Percentiles rank a stretch among this genome's conserved stretches.
Evolutionary conservation across 768 basidiomycete species (phyloP).

Genomic region (Calocybe gangraenosa): DNA sequence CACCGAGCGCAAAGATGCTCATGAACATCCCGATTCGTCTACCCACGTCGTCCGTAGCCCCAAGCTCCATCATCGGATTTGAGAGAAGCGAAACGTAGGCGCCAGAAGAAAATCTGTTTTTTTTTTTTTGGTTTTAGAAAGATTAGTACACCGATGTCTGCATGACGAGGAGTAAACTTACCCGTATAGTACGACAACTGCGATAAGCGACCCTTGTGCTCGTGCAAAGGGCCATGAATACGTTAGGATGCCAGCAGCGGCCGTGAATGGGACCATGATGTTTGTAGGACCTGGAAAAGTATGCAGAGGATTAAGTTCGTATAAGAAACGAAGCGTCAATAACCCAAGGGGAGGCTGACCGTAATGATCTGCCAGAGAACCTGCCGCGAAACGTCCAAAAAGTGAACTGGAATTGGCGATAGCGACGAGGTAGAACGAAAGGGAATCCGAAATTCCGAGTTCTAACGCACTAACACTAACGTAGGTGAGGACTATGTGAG

Average conservation of each 20-base stretch:
- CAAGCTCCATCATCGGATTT: constrained; percentile 59
- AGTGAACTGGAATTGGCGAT: constrained; percentile 66
- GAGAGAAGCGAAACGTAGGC: constrained; percentile 53
- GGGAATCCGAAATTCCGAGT: constrained; percentile 42
- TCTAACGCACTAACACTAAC: constrained; percentile 53
- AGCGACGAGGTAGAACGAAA: constrained; percentile 62
- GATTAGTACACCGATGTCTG: too few species aligned
- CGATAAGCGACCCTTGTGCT: constrained; percentile 40
- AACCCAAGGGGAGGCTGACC: too few species aligned
- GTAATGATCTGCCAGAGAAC: constrained; percentile 48
- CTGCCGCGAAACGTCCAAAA: constrained; percentile 55
- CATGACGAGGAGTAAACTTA: constrained; percentile 17
- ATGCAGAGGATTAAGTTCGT: too few species aligned
- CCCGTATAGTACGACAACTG: constrained; percentile 62
- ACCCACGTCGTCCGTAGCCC: constrained; percentile 57
- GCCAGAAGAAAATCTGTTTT: constrained; percentile 53
- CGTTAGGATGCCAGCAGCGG: constrained; percentile 52
- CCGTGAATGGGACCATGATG: constrained; percentile 61
- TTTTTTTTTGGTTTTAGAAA: too few species aligned
- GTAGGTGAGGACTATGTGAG: constrained; percentile 58
- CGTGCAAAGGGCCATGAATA: constrained; percentile 68
- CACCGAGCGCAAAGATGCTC: constrained; percentile 57
- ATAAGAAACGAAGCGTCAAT: too few species aligned
- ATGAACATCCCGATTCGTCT: constrained; percentile 62
- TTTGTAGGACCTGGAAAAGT: constrained; percentile 57